phyloP scores from a whole-genome alignment of 768 basidiomycete genomes.

The Saitozyma podzolica region DNA sequence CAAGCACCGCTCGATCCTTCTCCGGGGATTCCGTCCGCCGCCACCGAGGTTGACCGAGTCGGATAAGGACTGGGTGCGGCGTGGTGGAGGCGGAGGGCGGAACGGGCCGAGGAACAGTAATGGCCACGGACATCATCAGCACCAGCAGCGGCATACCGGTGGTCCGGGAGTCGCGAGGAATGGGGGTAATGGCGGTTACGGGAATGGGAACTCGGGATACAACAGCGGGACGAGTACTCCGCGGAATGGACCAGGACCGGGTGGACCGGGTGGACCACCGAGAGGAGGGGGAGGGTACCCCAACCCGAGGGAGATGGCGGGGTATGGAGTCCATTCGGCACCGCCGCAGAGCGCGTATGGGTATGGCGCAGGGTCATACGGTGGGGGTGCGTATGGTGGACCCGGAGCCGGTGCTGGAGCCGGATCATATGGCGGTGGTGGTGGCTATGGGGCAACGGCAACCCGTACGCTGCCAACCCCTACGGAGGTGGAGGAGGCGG shows the following conservation, averaged over 20 bases:
- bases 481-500: slow-evolving; percentile 30
- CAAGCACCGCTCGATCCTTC: slow-evolving; percentile 79
- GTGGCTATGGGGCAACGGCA: slow-evolving; percentile 50
- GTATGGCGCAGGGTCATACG: slow-evolving; percentile 50
- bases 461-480: not conserved
- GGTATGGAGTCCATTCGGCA: slow-evolving; percentile 5
- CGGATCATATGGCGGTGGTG: slow-evolving; percentile 27
- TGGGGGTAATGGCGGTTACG: slow-evolving; percentile 11
- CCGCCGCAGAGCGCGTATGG: slow-evolving; percentile 5
- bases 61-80: slow-evolving; percentile 70
- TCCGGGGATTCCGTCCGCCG: slow-evolving; percentile 69
- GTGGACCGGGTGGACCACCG: slow-evolving; percentile 15
- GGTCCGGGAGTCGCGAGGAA: slow-evolving; percentile 13
- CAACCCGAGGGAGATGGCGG: not conserved
- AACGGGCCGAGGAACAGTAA: slow-evolving; percentile 3
- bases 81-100: slow-evolving; percentile 54
- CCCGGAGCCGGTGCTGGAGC: slow-evolving; percentile 47
- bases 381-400: slow-evolving; percentile 52
- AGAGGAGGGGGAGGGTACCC: not conserved
- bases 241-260: slow-evolving; percentile 1
- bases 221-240: slow-evolving; percentile 12
- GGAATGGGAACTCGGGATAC: slow-evolving; percentile 32
- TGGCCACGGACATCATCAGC: no score
- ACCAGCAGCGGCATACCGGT: slow-evolving; percentile 21
- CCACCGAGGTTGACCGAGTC: slow-evolving; percentile 63